These are phyloP conservation scores for Pseudoneurospora amorphoporcata DNA, from an alignment of 495 filamentous ascomycete genomes.

Conservation along the genomic window DNA sequence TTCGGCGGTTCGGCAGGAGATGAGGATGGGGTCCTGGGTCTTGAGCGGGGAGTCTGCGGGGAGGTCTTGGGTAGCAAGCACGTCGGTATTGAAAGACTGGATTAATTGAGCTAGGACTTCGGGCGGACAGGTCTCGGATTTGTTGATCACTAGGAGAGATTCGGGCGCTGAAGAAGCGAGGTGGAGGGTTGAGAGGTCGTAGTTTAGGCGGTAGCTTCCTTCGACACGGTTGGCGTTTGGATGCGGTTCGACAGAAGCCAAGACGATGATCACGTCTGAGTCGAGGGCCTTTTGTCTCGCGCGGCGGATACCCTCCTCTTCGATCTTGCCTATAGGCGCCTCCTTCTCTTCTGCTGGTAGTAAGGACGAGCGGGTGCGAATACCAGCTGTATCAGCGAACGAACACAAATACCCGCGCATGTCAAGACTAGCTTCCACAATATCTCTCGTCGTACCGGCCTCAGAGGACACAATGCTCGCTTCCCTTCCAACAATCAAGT, in stretches of 20 bases:
- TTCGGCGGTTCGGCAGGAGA: conserved; percentile 53
- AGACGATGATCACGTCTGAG: conserved; percentile 77
- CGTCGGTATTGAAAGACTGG: conserved; percentile 20
- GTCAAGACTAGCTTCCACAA: conserved; percentile 87
- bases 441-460: conserved; percentile 86
- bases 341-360: conserved; percentile 7
- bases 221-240: conserved; percentile 12
- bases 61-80: conserved; percentile 7
- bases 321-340: conserved; percentile 55
- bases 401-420: conserved; percentile 80
- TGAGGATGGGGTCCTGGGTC: conserved; percentile 27
- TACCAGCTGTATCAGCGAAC: conserved; percentile 86
- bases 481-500: conserved; percentile 82
- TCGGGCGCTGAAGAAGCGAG: conserved; percentile 45
- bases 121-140: conserved; percentile 51
- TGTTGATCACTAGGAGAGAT: conserved; percentile 70
- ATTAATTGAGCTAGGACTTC: conserved; percentile 19
- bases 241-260: conserved; percentile 55
- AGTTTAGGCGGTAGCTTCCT: conserved; percentile 24
- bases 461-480: conserved; percentile 90
- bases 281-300: conserved; percentile 71
- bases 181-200: conserved; percentile 37
- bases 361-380: conserved; percentile 36
- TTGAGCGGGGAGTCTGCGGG: background rate
- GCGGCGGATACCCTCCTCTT: conserved; percentile 82